Evolutionary conservation across 352 stramenopile genomes (phyloP).

Genomic region (Phytopythium oedochilum): DNA sequence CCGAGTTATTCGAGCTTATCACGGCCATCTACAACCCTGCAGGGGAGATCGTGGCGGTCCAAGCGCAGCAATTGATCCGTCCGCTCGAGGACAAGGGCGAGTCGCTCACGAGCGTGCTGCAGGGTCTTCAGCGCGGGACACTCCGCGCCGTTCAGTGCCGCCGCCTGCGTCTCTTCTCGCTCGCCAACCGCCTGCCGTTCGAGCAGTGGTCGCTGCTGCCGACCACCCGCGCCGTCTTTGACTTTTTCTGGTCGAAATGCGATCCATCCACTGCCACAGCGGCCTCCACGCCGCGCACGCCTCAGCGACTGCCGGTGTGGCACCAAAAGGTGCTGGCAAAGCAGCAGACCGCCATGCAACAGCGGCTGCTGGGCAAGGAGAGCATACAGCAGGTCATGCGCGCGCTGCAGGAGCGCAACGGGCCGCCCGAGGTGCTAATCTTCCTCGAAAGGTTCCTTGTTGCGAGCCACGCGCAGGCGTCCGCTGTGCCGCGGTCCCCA

Average conservation of each 20-base stretch:
- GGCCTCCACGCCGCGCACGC: not conserved
- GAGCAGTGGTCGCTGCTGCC: slow-evolving; percentile 42
- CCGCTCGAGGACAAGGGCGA: slow-evolving; percentile 26
- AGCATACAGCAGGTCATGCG: slow-evolving; percentile 47
- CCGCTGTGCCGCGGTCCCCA: not conserved
- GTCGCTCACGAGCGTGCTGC: slow-evolving; percentile 24
- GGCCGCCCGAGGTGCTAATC: slow-evolving; percentile 19
- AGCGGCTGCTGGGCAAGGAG: slow-evolving; percentile 49
- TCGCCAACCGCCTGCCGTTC: slow-evolving; percentile 38
- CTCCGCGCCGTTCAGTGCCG: slow-evolving; percentile 34
- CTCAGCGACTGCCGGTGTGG: slow-evolving; percentile 24
- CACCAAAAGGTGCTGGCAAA: slow-evolving; percentile 38
- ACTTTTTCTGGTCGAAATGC: slow-evolving; percentile 31
- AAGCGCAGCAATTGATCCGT: slow-evolving; percentile 46
- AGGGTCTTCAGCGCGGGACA: slow-evolving; percentile 20
- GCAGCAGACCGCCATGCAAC: slow-evolving; percentile 40
- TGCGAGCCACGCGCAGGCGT: not conserved
- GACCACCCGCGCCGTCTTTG: slow-evolving; percentile 23
- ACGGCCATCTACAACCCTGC: slow-evolving; percentile 34
- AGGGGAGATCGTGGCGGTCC: slow-evolving; percentile 49
- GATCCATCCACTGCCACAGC: not conserved
- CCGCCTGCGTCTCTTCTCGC: slow-evolving; percentile 47
- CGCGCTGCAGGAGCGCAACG: slow-evolving; percentile 31
- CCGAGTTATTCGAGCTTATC: slow-evolving; percentile 47
- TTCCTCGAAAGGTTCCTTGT: slow-evolving; percentile 49